Evolutionary conservation across 2,329 filamentous ascomycete genomes (phyloP).

Genomic region (Hirsutella rhossiliensis): DNA sequence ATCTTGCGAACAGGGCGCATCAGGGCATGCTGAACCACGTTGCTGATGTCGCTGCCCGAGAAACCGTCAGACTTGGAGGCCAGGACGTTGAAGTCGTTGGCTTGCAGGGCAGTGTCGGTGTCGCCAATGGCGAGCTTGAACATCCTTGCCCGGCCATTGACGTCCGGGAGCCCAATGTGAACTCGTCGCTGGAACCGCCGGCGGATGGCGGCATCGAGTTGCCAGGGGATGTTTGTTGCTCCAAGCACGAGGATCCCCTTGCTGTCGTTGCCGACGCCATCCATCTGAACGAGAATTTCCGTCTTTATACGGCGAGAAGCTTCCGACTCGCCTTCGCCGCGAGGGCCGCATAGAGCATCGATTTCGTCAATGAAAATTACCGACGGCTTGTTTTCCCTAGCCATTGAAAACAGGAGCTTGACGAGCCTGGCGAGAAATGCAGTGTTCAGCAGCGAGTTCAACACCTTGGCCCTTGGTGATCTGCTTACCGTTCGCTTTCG

Average conservation of each 20-base stretch:
- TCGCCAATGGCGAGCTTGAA: conserved; percentile 91
- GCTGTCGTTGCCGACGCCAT: conserved; percentile 92
- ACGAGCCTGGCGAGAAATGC: conserved; percentile 52
- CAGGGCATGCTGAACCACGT: conserved; percentile 87
- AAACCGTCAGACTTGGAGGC: conserved; percentile 83
- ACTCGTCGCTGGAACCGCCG: conserved; percentile 92
- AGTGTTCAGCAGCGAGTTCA: conserved; percentile 8
- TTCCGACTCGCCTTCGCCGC: conserved; percentile 92
- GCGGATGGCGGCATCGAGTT: conserved; percentile 90
- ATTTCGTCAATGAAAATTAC: conserved; percentile 99
- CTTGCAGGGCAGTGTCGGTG: conserved; percentile 74
- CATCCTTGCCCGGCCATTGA: conserved; percentile 80
- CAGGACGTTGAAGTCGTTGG: conserved; percentile 67
- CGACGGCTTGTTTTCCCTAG: conserved; percentile 91
- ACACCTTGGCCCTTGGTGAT: neutral
- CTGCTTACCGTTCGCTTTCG: conserved; percentile 77
- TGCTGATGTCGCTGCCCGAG: conserved; percentile 90
- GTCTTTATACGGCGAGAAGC: conserved; percentile 97
- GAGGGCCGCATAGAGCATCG: conserved; percentile 87
- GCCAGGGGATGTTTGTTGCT: conserved; percentile 98
- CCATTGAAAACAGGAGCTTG: conserved; percentile 95
- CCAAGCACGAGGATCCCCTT: conserved; percentile 89
- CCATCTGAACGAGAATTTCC: conserved; percentile 97
- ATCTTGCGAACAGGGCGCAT: conserved; percentile 98
- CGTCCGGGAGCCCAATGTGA: conserved; percentile 85